Evolutionary conservation across 495 filamentous ascomycete genomes (phyloP).

Genomic region (Viridothelium virens): DNA sequence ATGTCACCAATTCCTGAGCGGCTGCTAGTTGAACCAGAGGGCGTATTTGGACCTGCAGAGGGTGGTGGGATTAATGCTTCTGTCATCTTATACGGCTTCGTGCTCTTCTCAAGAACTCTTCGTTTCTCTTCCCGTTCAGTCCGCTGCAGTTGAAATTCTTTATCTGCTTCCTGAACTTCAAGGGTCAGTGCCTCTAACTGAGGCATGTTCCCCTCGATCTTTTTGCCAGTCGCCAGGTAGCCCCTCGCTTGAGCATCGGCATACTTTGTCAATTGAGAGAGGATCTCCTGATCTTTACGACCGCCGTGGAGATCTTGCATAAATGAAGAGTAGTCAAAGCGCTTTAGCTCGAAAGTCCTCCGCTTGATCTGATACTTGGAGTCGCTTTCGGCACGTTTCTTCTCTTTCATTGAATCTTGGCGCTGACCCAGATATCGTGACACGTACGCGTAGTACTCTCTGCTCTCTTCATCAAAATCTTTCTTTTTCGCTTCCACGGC

Average conservation of each 20-base stretch:
- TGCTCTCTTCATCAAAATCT: conserved; percentile 96
- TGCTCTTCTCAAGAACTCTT: conserved; percentile 79
- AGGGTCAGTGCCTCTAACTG: conserved; percentile 85
- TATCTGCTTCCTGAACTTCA: conserved; percentile 86
- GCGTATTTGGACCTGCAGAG: conserved; percentile 1
- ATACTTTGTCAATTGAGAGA: conserved; percentile 92
- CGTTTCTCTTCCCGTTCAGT: conserved; percentile 92
- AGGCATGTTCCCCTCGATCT: conserved; percentile 77
- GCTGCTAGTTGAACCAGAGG: conserved; percentile 4
- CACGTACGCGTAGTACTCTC: conserved; percentile 93
- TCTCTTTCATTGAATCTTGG: conserved; percentile 92
- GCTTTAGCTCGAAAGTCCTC: conserved; percentile 88
- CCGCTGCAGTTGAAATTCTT: conserved; percentile 88
- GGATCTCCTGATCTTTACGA: conserved; percentile 92
- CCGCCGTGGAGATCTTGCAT: conserved; percentile 98
- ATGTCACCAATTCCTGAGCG: not conserved
- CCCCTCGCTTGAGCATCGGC: conserved; percentile 81
- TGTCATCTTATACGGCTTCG: conserved; percentile 39
- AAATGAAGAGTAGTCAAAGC: conserved; percentile 98
- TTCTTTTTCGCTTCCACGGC: conserved; percentile 94
- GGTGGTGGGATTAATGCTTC: conserved; percentile 2
- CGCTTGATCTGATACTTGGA: conserved; percentile 93
- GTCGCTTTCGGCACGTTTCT: conserved; percentile 90
- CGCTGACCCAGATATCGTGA: conserved; percentile 89
- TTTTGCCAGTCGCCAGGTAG: conserved; percentile 75